Evolutionary conservation across 768 basidiomycete genomes (phyloP), one percentile per base, ranked within the genome.

Genomic region (Suillus cothurnatus): DNA sequence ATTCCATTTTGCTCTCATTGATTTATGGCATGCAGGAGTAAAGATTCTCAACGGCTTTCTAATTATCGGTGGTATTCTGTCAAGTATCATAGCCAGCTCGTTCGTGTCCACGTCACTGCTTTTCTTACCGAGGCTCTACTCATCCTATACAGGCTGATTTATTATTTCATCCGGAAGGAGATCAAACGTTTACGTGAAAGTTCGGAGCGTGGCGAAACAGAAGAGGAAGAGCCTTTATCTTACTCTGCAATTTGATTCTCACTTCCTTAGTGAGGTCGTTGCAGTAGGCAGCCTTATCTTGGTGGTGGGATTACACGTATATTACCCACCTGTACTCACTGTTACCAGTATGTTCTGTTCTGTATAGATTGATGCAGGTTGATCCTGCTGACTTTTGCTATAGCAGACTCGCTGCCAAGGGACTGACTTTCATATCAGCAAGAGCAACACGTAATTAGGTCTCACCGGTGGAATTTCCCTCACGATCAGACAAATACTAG

Each of bases 1-100:
- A 38, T 56, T 2, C 4, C 58, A 21, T 28, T 23, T 56, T 45
- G 39, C 45, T 26, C 12, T 66, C 61, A 55, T 67, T 61, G 67
- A 65, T 39, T 64, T 62, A 38, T 56, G 63, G 62, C 61, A 59
- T 65, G 43, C 71, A 88, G 88, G 82, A 61, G 86, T 89, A 0
- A 90, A 87, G 74, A 71, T 91, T 28, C 67, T 94, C 65, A 91
- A 94, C 72, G 77, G 78, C 4, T 72, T 83, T 43, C 75, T 92
- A 43, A 80, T 93, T 58, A 79, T 81, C 28, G 81, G 82, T 34
- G 88, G 92, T 21, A 72, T 91, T 28, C 23, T 85, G 12, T 71
- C 90, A 38, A 85, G 87, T 3, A 61, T 86, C 6, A 77, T 84
- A 56, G 83, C 92, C 12, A 87, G 91, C 78, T 90, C 85, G 91